These are phyloP conservation scores for Blepharisma japonicum DNA, from an alignment of 73 alveolate species.

Conservation along the genomic window DNA sequence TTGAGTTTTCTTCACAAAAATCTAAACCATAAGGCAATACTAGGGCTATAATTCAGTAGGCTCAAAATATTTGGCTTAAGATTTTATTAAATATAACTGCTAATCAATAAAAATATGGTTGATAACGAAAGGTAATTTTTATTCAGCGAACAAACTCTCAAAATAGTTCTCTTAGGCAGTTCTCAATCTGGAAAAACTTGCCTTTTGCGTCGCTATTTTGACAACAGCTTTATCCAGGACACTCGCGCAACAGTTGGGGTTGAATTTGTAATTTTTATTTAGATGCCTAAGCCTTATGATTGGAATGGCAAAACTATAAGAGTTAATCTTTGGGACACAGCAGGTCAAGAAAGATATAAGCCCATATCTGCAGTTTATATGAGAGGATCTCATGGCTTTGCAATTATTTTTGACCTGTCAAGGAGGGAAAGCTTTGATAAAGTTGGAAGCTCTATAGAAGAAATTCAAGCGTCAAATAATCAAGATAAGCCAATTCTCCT, in stretches of 20 bases:
- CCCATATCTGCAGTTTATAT: conserved; percentile 50
- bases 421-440: conserved; percentile 47
- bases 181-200: conserved; percentile 55
- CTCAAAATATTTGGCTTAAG: too few species aligned
- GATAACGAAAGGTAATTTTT: not conserved
- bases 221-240: conserved; percentile 45
- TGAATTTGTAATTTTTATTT: conserved; percentile 33
- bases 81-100: too few species aligned
- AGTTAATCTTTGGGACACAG: conserved; percentile 54
- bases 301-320: conserved; percentile 48
- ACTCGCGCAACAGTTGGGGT: conserved; percentile 58
- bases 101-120: not conserved
- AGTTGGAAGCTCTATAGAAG: conserved; percentile 50
- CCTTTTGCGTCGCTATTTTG: conserved; percentile 43
- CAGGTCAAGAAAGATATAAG: conserved; percentile 45
- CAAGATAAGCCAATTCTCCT: conserved; percentile 22
- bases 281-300: conserved; percentile 43
- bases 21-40: too few species aligned
- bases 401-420: conserved; percentile 46
- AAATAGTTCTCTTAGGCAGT: conserved; percentile 47
- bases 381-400: conserved; percentile 53
- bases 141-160: conserved; percentile 35
- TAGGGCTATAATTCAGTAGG: too few species aligned
- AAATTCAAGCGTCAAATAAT: conserved; percentile 20
- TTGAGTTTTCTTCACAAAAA: too few species aligned